phyloP scores from a whole-genome alignment of 202 grass and related monocot species.

The Zizania palustris region DNA sequence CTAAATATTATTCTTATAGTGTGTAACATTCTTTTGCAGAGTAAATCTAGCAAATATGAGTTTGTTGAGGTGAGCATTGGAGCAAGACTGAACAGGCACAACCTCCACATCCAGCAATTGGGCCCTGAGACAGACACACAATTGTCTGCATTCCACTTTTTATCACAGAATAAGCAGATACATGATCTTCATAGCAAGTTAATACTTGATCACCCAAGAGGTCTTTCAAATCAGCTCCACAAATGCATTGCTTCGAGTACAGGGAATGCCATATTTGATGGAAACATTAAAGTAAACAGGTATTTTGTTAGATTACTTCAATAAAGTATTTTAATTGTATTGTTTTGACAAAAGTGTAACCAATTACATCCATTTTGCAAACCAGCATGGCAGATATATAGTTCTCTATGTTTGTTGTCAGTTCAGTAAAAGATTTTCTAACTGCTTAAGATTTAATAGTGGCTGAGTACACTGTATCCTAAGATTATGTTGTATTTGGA shows the following conservation, averaged over 20 bases:
- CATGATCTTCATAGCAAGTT: conserved; percentile 97
- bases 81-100: conserved; percentile 87
- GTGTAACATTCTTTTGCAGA: conserved; percentile 38
- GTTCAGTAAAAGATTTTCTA: not conserved
- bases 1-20: not conserved
- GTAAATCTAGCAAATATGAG: conserved; percentile 75
- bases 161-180: conserved; percentile 78
- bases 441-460: not conserved
- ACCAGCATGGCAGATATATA: not conserved
- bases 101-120: conserved; percentile 84
- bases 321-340: not conserved
- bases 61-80: conserved; percentile 83
- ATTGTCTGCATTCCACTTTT: conserved; percentile 75
- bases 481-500: conserved; percentile 5
- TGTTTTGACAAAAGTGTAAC: not conserved
- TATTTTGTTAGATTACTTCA: conserved; percentile 33
- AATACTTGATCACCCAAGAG: conserved; percentile 83
- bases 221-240: conserved; percentile 76
- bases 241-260: conserved; percentile 81
- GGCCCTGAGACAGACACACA: conserved; percentile 83
- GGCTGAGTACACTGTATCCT: not conserved
- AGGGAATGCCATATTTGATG: conserved; percentile 88
- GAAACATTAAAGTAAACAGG: conserved; percentile 97
- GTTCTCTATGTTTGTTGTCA: not conserved
- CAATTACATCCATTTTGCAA: not conserved